Conservation (phyloP, 345 rosid species). For the Eucalyptus decipiens region DNA sequence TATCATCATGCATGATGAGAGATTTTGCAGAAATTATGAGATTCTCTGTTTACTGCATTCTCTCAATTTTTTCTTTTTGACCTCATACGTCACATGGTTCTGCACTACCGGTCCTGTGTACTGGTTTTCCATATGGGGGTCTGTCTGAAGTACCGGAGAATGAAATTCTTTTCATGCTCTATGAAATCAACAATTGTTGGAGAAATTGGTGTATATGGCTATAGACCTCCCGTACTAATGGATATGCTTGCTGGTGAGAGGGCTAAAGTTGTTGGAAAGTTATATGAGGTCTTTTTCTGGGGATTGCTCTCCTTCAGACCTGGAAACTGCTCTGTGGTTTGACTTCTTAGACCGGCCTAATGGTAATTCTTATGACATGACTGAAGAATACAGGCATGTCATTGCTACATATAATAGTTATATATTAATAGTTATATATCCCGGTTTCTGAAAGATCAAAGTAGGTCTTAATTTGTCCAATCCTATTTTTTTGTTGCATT, state of each 20-base stretch:
- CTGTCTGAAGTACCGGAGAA: constrained; percentile 78
- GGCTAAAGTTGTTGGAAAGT: constrained; percentile 70
- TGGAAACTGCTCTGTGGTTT: constrained; percentile 89
- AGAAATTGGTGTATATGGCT: constrained; percentile 83
- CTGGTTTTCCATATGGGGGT: constrained; percentile 85
- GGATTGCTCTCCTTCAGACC: constrained; percentile 77
- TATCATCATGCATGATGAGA: neutral
- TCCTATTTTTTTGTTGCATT: too few relatives aligned
- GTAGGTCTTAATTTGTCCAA: neutral
- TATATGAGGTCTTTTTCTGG: constrained; percentile 76
- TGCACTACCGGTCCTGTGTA: constrained; percentile 50
- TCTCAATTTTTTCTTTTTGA: neutral
- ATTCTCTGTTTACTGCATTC: neutral
- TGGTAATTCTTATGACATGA: neutral
- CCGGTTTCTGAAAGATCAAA: neutral
- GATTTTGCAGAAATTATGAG: neutral
- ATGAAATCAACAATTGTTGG: constrained; percentile 80
- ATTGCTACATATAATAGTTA: neutral
- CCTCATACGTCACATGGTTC: neutral
- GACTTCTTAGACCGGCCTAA: neutral
- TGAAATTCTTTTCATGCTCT: constrained; percentile 62
- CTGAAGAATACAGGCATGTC: neutral
- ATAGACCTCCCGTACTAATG: constrained; percentile 67
- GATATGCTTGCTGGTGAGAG: constrained; percentile 96
- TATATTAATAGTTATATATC: too few relatives aligned